Evolutionary conservation across 305 asterid species (phyloP).

Genomic region (Stenogyne calaminthoides): DNA sequence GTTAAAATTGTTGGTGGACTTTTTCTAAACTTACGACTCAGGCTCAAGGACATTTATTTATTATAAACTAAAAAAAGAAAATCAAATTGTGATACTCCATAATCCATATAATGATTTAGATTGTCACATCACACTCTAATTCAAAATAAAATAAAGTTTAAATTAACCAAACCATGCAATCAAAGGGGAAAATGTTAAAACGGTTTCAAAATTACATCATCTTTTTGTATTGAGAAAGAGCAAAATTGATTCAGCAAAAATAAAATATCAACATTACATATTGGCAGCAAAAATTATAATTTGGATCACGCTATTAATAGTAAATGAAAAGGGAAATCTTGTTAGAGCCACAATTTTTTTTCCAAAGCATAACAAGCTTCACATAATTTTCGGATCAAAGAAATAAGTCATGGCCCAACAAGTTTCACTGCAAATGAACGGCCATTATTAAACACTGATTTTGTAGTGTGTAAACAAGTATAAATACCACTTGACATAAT

Average conservation of each 20-base stretch:
- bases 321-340: not conserved
- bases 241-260: too few species aligned
- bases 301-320: not conserved
- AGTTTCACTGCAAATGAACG: not conserved
- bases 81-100: not conserved
- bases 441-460: not conserved
- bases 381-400: slow-evolving; percentile 15
- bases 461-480: slow-evolving; percentile 2
- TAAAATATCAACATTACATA: too few species aligned
- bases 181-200: too few species aligned
- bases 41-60: not conserved
- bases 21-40: not conserved
- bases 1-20: not conserved
- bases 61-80: too few species aligned
- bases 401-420: not conserved
- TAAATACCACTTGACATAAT: slow-evolving; percentile 15
- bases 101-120: not conserved
- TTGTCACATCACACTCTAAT: not conserved
- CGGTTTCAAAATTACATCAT: too few species aligned
- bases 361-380: too few species aligned
- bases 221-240: too few species aligned
- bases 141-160: too few species aligned
- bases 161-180: too few species aligned
- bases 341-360: not conserved
- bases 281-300: not conserved